A percentile compares a stretch with the other conserved stretches of the same genome.
These are phyloP conservation scores for Podaxis mareebaensis DNA, from an alignment of 768 basidiomycete genomes.

Conservation along the genomic window DNA sequence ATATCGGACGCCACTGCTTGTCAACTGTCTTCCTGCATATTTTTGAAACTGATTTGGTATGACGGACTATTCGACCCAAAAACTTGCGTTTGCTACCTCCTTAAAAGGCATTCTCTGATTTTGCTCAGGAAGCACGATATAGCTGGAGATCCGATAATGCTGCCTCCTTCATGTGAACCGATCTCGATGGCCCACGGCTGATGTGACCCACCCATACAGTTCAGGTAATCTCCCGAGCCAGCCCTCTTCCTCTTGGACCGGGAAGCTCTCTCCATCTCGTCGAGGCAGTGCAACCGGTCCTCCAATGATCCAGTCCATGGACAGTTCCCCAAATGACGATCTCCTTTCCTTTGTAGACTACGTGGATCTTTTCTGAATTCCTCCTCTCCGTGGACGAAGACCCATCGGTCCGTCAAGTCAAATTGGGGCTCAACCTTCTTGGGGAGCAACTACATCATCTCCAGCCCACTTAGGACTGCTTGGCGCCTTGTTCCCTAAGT, in stretches of 20 bases:
- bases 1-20: slow-evolving; percentile 42
- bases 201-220: slow-evolving; percentile 14
- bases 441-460: slow-evolving; percentile 8
- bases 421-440: slow-evolving; percentile 16
- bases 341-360: slow-evolving; percentile 11
- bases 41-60: slow-evolving; percentile 15
- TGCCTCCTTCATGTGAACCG: slow-evolving; percentile 6
- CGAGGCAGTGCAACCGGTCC: slow-evolving; percentile 16
- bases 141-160: slow-evolving; percentile 27
- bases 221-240: slow-evolving; percentile 11
- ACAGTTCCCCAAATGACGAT: slow-evolving; percentile 12
- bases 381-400: slow-evolving; percentile 18
- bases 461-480: slow-evolving; percentile 10
- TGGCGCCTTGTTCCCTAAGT: slow-evolving; percentile 3
- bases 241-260: slow-evolving; percentile 3
- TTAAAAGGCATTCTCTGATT: slow-evolving; percentile 14
- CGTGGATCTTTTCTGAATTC: slow-evolving; percentile 3
- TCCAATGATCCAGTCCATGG: slow-evolving; percentile 15
- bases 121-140: slow-evolving; percentile 17
- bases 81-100: slow-evolving; percentile 2
- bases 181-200: slow-evolving; percentile 13
- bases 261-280: slow-evolving; percentile 4
- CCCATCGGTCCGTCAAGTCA: slow-evolving; percentile 13
- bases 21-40: slow-evolving; percentile 34
- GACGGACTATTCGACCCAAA: slow-evolving; percentile 19